phyloP scores from a whole-genome alignment of 2,329 filamentous ascomycete genomes.

The Didymella segeticola region DNA sequence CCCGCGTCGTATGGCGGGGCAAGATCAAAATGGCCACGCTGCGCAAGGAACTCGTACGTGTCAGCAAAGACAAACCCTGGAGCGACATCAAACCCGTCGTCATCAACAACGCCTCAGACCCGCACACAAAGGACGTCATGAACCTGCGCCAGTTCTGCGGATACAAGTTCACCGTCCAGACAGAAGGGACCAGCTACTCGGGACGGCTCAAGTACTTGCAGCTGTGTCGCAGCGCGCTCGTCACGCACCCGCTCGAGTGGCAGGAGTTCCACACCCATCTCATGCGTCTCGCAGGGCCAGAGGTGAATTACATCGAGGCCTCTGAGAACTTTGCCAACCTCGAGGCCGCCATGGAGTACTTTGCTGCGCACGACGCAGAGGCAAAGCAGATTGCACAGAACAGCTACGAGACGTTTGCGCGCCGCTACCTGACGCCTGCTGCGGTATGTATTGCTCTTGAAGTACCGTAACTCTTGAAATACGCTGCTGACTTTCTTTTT shows the following conservation, averaged over 20 bases:
- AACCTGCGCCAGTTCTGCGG: conserved; percentile 44
- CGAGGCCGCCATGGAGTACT: conserved; percentile 44
- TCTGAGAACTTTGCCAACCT: conserved; percentile 41
- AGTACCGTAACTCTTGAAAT: too few relatives aligned
- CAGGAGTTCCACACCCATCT: conserved; percentile 47
- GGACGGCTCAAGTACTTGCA: conserved; percentile 62
- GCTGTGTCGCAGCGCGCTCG: conserved; percentile 52
- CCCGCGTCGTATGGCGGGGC: conserved; percentile 41
- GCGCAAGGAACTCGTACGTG: conserved; percentile 36
- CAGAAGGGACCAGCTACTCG: conserved; percentile 62
- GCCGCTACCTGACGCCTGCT: conserved; percentile 42
- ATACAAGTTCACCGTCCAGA: conserved; percentile 62
- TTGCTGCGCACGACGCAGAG: conserved; percentile 34
- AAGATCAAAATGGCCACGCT: conserved; percentile 44
- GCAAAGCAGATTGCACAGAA: conserved; percentile 40
- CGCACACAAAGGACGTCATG: conserved; percentile 44
- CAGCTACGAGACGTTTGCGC: conserved; percentile 41
- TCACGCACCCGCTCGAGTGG: conserved; percentile 44
- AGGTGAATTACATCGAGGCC: conserved; percentile 44
- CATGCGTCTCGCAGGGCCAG: conserved; percentile 38
- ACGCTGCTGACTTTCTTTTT: not conserved
- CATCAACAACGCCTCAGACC: conserved; percentile 41
- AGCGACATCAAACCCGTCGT: conserved; percentile 45
- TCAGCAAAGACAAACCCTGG: conserved; percentile 40
- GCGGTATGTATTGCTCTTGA: conserved; percentile 31